Evolutionary conservation across 1,284 basidiomycete species (phyloP).

Genomic region (Earliella scabrosa): DNA sequence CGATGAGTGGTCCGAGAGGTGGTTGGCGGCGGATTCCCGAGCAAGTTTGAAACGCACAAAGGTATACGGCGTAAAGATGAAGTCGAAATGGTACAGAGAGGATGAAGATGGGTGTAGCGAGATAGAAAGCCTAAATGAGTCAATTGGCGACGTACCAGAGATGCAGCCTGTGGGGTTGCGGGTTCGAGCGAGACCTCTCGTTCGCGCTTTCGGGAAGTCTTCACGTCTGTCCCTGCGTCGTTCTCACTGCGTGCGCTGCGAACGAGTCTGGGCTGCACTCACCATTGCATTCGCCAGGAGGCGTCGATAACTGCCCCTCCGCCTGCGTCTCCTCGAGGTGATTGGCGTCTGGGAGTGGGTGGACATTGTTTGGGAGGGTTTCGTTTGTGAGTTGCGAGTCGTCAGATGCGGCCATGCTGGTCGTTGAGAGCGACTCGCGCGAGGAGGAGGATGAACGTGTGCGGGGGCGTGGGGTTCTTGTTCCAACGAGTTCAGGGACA

Average conservation of each 20-base stretch:
- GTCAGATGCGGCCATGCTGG: constrained; percentile 8
- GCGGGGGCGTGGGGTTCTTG: constrained; percentile 20
- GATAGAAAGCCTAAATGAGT: constrained; percentile 25
- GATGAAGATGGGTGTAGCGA: neutral
- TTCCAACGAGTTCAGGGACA: constrained; percentile 24
- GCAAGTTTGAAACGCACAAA: no score
- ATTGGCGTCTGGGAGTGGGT: neutral
- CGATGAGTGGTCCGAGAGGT: no score
- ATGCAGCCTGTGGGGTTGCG: constrained; percentile 51
- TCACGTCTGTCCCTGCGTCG: constrained; percentile 8
- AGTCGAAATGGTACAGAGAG: neutral
- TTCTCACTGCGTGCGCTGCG: neutral
- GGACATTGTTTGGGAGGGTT: neutral
- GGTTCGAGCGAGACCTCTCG: constrained; percentile 77
- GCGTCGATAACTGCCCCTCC: constrained; percentile 15
- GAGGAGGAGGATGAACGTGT: constrained; percentile 2
- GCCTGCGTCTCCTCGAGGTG: constrained; percentile 3
- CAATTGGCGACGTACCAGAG: constrained; percentile 35
- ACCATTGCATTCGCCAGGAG: constrained; percentile 19
- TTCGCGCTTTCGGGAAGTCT: constrained; percentile 58
- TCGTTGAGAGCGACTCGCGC: neutral
- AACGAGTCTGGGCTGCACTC: neutral
- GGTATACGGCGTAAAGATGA: no score
- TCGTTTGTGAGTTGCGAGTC: constrained; percentile 1
- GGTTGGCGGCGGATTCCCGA: no score